phyloP scores from a whole-genome alignment of 345 rosid genomes.

The Murraya paniculata region DNA sequence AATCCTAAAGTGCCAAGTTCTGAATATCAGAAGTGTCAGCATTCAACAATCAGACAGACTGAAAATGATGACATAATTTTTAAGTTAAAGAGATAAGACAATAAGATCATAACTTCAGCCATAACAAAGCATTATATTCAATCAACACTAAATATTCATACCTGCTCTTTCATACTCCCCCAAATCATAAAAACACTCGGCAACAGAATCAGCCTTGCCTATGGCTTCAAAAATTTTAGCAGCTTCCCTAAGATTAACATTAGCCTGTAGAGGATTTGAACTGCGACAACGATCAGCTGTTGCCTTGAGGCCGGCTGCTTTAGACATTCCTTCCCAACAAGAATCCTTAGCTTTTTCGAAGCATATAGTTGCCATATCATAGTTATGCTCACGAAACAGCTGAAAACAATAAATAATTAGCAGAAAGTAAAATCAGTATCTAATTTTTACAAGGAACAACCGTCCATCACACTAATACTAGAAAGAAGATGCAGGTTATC shows the following conservation, averaged over 20 bases:
- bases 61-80: too few relatives aligned
- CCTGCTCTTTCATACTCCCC: slow-evolving; percentile 46
- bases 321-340: slow-evolving; percentile 37
- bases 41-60: too few relatives aligned
- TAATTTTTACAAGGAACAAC: neutral
- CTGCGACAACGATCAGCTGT: slow-evolving; percentile 33
- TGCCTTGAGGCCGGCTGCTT: slow-evolving; percentile 39
- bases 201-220: slow-evolving; percentile 44
- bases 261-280: slow-evolving; percentile 35
- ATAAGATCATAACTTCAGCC: neutral
- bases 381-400: slow-evolving; percentile 42
- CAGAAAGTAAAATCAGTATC: neutral
- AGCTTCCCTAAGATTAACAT: slow-evolving; percentile 36
- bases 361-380: slow-evolving; percentile 45
- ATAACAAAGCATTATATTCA: neutral
- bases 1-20: neutral
- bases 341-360: slow-evolving; percentile 45
- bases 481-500: neutral
- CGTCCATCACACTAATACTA: neutral
- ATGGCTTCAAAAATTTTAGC: slow-evolving; percentile 45
- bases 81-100: neutral
- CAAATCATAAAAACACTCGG: slow-evolving; percentile 36
- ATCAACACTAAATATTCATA: neutral
- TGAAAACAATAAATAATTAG: slow-evolving; percentile 17
- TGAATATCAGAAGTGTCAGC: too few relatives aligned